Base-by-base conservation (phyloP, 2,329 filamentous ascomycete genomes). In the Colletotrichum salicis region DNA sequence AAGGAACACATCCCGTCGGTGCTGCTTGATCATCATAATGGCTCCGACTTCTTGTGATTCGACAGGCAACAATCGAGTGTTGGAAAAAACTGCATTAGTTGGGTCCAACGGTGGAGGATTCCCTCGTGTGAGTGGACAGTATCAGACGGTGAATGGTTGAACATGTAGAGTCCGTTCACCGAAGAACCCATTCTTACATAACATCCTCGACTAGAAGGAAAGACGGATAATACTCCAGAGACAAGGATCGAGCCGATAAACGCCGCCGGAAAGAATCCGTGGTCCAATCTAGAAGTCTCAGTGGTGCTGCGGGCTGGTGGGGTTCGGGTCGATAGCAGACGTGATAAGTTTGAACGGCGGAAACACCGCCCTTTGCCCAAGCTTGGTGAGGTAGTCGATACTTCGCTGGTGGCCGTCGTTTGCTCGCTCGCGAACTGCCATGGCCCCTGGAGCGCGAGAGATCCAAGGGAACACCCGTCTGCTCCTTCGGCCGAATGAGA, bases 331-430 rank as follows among this genome's bases (percentile, higher is more conserved):
- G 51, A 70, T 52, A 62, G 56, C 63, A 62, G 57, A 57, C 63
- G 52, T 62, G 67, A 48, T 56, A 62, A 52, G 67, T 70, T 67
- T 62, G 56, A 70, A 67, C 48, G 27, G 57, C 56, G 37, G 57
- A 56, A 67, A 70, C 56, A 57, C 67, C 24, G 63, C 29, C 57
- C 51, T 33, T 35, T 24, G 19, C 35, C 12, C 7, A 27, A 27
- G 41, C 15, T 27, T 22, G 19, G 19, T 19, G 41, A 70, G 52
- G 51, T 70, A 70, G 35, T 51, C 31, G 24, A 29, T 62, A 57
- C 64, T 63, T 22, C 19, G 37, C 31, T 12, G 12, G 24, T 45
- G 41, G 12, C 31, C 15, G 7, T 22, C 27, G 6, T 52, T 62
- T 24, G 29, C 33, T 45, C 33, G 22, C 56, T 41, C 19, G 48